A percentile compares a stretch with the other conserved stretches of the same genome.
These are phyloP conservation scores for Rhizophagus sp. DNA, from an alignment of 192 early-diverging fungal genomes.

Conservation along the genomic window DNA sequence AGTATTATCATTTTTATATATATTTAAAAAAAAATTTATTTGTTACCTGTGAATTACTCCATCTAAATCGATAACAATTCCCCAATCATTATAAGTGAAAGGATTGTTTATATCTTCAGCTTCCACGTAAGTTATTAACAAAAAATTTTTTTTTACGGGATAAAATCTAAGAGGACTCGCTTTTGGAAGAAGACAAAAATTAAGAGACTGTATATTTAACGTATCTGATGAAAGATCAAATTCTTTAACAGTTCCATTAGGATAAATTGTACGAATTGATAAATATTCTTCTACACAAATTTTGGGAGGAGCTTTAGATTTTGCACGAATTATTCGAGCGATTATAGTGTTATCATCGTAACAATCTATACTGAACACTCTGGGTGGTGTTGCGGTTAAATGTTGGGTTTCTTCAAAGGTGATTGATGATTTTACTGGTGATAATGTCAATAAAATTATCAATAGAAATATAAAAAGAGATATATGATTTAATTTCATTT, in stretches of 20 bases:
- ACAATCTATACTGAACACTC: too few relatives aligned
- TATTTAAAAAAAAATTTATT: background rate
- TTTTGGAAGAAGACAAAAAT: background rate
- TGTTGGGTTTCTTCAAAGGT: too few relatives aligned
- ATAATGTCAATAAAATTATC: too few relatives aligned
- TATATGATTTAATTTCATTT: too few relatives aligned
- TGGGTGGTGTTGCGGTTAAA: too few relatives aligned
- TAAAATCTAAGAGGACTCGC: background rate
- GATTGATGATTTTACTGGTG: too few relatives aligned
- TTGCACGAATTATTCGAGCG: background rate
- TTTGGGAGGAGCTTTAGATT: accelerated
- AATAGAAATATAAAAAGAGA: too few relatives aligned
- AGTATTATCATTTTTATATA: background rate
- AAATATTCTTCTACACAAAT: background rate
- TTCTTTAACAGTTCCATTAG: background rate
- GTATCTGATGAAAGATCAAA: background rate
- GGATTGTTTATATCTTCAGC: background rate
- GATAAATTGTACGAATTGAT: background rate
- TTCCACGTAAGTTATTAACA: background rate
- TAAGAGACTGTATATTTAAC: background rate
- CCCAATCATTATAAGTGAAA: background rate
- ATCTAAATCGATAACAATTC: background rate
- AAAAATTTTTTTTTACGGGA: background rate
- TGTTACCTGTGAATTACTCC: background rate
- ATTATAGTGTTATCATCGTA: background rate